phyloP scores from a whole-genome alignment of 495 filamentous ascomycete species.

The Terfezia boudieri region DNA sequence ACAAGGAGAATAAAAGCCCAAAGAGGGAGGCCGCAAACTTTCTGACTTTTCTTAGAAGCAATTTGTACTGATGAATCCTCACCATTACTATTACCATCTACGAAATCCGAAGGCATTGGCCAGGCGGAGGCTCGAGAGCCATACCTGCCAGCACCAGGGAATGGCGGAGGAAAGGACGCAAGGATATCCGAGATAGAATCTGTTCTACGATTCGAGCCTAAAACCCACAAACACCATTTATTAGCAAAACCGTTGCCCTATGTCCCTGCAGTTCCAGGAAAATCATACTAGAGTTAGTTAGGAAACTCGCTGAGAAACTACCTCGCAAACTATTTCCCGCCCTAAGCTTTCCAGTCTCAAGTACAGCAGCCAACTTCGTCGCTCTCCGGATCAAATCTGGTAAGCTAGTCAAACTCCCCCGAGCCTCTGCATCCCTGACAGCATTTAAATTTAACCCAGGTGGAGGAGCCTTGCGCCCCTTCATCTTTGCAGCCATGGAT shows the following conservation, averaged over 20 bases:
- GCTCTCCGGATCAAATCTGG: slow-evolving; percentile 77
- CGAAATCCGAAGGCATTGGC: slow-evolving; percentile 14
- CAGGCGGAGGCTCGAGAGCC: slow-evolving; percentile 24
- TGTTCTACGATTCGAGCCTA: background rate
- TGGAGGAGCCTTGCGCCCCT: slow-evolving; percentile 16
- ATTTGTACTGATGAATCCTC: slow-evolving; percentile 3
- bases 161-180: slow-evolving; percentile 73
- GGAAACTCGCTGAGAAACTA: background rate
- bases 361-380: slow-evolving; percentile 62
- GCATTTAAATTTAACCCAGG: slow-evolving; percentile 59
- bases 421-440: slow-evolving; percentile 51
- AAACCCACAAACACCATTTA: background rate
- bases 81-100: slow-evolving; percentile 1
- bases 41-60: slow-evolving; percentile 16
- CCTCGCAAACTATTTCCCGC: background rate
- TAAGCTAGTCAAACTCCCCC: slow-evolving; percentile 74
- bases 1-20: slow-evolving; percentile 56
- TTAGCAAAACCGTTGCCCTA: background rate
- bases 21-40: slow-evolving; percentile 58
- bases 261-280: no score
- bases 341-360: slow-evolving; percentile 45
- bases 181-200: slow-evolving; percentile 58
- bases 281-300: background rate
- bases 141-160: slow-evolving; percentile 25
- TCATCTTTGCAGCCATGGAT: slow-evolving; percentile 20